Conservation (phyloP, 2,329 filamentous ascomycete species). For the Exophiala calicioides region DNA sequence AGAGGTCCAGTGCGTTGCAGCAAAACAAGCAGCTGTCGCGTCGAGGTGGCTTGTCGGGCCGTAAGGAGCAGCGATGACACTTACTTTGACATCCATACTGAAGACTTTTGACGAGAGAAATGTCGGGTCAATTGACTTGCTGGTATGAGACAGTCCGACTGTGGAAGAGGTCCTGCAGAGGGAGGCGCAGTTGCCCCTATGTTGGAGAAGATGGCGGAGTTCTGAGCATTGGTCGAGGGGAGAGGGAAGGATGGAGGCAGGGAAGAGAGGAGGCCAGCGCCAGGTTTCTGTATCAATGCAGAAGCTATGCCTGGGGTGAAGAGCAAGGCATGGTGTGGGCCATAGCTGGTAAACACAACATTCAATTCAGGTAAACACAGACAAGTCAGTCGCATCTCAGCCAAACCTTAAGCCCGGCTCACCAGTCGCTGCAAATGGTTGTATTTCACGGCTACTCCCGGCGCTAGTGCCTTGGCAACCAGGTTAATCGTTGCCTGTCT, state of each 20-base stretch:
- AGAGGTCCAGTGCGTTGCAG: neutral
- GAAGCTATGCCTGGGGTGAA: conserved; percentile 25
- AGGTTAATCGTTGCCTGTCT: too few species aligned
- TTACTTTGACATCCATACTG: conserved; percentile 52
- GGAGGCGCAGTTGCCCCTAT: conserved; percentile 18
- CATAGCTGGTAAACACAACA: conserved; percentile 25
- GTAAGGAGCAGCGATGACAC: conserved; percentile 28
- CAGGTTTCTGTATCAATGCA: conserved; percentile 23
- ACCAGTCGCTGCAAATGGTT: too few species aligned
- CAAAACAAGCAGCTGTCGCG: neutral
- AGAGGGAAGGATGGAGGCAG: conserved; percentile 19
- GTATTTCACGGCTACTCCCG: too few species aligned
- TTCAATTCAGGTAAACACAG: conserved; percentile 9
- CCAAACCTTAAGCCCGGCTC: too few species aligned
- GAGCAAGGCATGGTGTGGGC: conserved; percentile 24
- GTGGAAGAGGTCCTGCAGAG: conserved; percentile 4
- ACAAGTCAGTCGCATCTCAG: conserved; percentile 8
- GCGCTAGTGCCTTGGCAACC: too few species aligned
- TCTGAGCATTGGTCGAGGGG: conserved; percentile 18
- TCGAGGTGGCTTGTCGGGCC: neutral
- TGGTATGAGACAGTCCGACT: too few species aligned
- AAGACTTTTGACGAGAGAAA: conserved; percentile 9
- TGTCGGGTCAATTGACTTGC: too few species aligned
- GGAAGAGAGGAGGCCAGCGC: conserved; percentile 21
- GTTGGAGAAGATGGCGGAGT: conserved; percentile 11